phyloP scores from a whole-genome alignment of 352 stramenopile species.

The Phytophthora tubulina region DNA sequence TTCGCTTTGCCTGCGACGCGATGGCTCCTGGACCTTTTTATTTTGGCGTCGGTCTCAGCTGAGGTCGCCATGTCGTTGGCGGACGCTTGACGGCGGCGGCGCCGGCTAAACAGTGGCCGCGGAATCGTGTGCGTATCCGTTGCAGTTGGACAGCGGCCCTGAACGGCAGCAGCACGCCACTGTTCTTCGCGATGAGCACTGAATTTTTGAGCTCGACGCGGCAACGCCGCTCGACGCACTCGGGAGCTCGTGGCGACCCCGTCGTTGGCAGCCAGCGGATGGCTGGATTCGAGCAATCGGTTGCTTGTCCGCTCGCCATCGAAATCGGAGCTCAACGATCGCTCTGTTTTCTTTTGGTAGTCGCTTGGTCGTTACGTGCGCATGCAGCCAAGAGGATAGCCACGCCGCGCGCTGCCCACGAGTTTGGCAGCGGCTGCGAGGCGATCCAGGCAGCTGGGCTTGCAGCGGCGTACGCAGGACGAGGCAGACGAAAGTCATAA shows the following conservation, averaged over 20 bases:
- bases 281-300: slow-evolving; percentile 35
- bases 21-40: slow-evolving; percentile 36
- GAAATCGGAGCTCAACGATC: slow-evolving; percentile 20
- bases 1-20: background rate
- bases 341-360: slow-evolving; percentile 40
- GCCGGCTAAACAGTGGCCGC: background rate
- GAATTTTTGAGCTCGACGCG: slow-evolving; percentile 28
- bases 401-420: slow-evolving; percentile 15
- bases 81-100: slow-evolving; percentile 5
- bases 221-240: slow-evolving; percentile 8
- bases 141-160: slow-evolving; percentile 2
- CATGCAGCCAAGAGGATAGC: slow-evolving; percentile 33
- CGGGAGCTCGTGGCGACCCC: slow-evolving; percentile 17
- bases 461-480: slow-evolving; percentile 18
- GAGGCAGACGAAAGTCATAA: slow-evolving; percentile 18
- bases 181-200: slow-evolving; percentile 21
- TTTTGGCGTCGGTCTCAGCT: slow-evolving; percentile 11
- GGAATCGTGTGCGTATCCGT: slow-evolving; percentile 3
- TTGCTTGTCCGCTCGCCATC: slow-evolving; percentile 28
- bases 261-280: slow-evolving; percentile 11
- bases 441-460: slow-evolving; percentile 28
- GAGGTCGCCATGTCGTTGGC: slow-evolving; percentile 18
- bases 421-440: slow-evolving; percentile 22
- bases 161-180: slow-evolving; percentile 15
- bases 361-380: slow-evolving; percentile 36